Percentiles rank a stretch among this genome's conserved stretches.
Evolutionary conservation across 1,284 basidiomycete genomes (phyloP).

Genomic region (Rhodotorula sp.): DNA sequence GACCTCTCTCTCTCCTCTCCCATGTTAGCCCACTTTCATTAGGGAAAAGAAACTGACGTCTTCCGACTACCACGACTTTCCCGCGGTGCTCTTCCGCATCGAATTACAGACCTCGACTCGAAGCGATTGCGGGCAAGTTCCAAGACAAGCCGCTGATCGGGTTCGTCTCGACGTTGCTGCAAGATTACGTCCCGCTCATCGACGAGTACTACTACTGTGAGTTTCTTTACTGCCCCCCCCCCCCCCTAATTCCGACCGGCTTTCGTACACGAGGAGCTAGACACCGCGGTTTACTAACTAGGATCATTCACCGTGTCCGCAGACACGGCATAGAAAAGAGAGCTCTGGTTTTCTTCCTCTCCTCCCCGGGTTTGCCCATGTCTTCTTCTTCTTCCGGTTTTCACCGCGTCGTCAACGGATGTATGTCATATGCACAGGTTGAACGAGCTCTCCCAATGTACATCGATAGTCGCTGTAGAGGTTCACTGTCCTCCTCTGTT

Average conservation of each 20-base stretch:
- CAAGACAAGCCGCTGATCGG: slow-evolving; percentile 49
- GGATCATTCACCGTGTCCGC: too few relatives aligned
- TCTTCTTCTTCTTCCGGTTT: too few relatives aligned
- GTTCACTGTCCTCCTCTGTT: not conserved
- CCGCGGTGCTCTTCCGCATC: not conserved
- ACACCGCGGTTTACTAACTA: not conserved
- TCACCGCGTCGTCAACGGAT: too few relatives aligned
- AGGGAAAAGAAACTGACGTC: too few relatives aligned
- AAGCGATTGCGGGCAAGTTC: slow-evolving; percentile 43
- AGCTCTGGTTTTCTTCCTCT: not conserved
- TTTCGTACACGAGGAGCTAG: too few relatives aligned
- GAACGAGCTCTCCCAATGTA: not conserved
- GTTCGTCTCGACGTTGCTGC: slow-evolving; percentile 47
- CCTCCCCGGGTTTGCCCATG: too few relatives aligned
- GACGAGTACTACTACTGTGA: slow-evolving; percentile 52
- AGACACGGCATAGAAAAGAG: slow-evolving; percentile 7
- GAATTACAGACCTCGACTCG: slow-evolving; percentile 45
- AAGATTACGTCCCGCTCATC: slow-evolving; percentile 51
- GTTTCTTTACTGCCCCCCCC: not conserved
- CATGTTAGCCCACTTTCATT: too few relatives aligned
- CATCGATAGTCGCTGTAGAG: not conserved
- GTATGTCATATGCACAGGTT: too few relatives aligned
- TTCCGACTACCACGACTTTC: too few relatives aligned
- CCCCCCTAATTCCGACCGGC: too few relatives aligned
- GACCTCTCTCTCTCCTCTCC: not conserved